A percentile compares a stretch with the other conserved stretches of the same genome.
These are phyloP conservation scores for Hamigera avellanea DNA, from an alignment of 495 filamentous ascomycete species.

Conservation along the genomic window DNA sequence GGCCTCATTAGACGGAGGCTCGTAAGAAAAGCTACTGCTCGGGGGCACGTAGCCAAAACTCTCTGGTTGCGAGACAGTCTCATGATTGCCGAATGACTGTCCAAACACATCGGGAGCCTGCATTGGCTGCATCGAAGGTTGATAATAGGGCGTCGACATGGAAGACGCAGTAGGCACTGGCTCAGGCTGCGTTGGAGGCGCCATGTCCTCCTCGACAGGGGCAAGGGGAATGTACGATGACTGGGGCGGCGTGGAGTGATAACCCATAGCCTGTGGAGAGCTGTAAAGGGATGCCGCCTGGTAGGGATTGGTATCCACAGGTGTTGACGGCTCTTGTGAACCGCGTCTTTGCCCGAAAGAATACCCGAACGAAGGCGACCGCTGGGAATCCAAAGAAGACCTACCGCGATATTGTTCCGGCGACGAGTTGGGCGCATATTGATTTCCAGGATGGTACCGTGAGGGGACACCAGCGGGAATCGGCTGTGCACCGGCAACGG, in stretches of 20 bases:
- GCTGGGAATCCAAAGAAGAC: slow-evolving; percentile 36
- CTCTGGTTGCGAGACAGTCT: slow-evolving; percentile 1
- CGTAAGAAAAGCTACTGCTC: slow-evolving; percentile 14
- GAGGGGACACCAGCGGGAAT: slow-evolving; percentile 37
- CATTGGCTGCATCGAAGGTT: slow-evolving; percentile 12
- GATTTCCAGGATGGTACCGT: slow-evolving; percentile 50
- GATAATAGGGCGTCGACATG: slow-evolving; percentile 15
- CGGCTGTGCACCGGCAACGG: slow-evolving; percentile 21
- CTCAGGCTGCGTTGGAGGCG: slow-evolving; percentile 17
- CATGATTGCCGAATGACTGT: slow-evolving; percentile 6
- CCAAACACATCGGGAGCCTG: slow-evolving; percentile 10
- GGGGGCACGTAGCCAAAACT: slow-evolving; percentile 19
- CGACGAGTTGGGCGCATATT: slow-evolving; percentile 36
- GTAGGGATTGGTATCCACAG: slow-evolving; percentile 23
- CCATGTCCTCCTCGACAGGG: slow-evolving; percentile 31
- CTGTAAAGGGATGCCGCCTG: slow-evolving; percentile 19
- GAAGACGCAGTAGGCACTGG: slow-evolving; percentile 9
- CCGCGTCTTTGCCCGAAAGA: slow-evolving; percentile 24
- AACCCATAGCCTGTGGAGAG: slow-evolving; percentile 24
- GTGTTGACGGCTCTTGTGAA: slow-evolving; percentile 28
- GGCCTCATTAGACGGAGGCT: slow-evolving; percentile 24
- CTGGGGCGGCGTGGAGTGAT: slow-evolving; percentile 39
- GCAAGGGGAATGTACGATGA: slow-evolving; percentile 36
- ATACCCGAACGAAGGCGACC: slow-evolving; percentile 22
- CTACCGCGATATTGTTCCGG: slow-evolving; percentile 35